Evolutionary conservation across 2,329 filamentous ascomycete species (phyloP), one percentile per base, ranked within the genome.

Genomic region (Trichoderma koningiopsis): DNA sequence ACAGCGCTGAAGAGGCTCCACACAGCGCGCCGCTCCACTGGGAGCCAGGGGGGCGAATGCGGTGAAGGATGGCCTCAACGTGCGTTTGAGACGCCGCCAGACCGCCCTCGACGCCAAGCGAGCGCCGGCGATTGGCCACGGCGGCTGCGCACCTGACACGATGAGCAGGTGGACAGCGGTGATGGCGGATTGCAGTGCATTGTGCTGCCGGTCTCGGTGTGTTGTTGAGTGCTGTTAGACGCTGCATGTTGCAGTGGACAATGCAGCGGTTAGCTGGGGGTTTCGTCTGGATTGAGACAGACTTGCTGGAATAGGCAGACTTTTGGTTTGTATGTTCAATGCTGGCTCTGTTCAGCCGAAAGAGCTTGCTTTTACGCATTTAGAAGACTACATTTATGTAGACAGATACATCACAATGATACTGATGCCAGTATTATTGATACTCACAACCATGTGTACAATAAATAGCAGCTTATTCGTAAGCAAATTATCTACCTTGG

Each of bases 131-230:
- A 56, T 64, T 52, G 61, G 40, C 35, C 29, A 29, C 10, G 31
- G 24, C 16, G 29, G 22, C 11, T 67, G 63, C 33, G 55, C 63
- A 67, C 55, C 55, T 67, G 63, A 59, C 55, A 33, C 63, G n/a
- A n/a, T 14, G 37, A 47, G 24, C 37, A 57, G 52, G 49, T 56
- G 52, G 52, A 43, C 27, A 16, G 33, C 7, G 13, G 13, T 53
- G 22, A 49, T 24, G 47, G 47, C 22, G 7, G 47, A 24, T 49
- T 49, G 47, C 16, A 14, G 19, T 43, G 35, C 55, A 52, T 67
- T 67, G 22, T 37, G 63, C 55, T 59, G 63, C 63, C 55, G 63
- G 63, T 67, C 29, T 59, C 55, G 63, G 55, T 67, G 63, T 27
- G 37, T 29, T 56, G 24, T n/a, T 64, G 22, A 10, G 5, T 29